A percentile compares a stretch with the other conserved stretches of the same genome.
These are phyloP conservation scores for Penicillium paxilli DNA, from an alignment of 495 filamentous ascomycete genomes.

Conservation along the genomic window DNA sequence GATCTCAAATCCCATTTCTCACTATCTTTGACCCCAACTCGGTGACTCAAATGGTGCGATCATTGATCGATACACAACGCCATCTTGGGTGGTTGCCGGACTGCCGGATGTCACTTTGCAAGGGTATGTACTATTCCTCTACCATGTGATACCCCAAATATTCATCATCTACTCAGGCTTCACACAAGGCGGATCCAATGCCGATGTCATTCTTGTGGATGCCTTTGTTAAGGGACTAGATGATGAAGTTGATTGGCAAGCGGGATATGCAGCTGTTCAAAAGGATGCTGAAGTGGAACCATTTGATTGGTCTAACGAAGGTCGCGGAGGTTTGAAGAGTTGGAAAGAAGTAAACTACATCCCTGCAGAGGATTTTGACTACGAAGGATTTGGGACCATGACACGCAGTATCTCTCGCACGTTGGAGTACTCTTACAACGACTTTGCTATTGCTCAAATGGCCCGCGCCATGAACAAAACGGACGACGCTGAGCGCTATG, in stretches of 20 bases:
- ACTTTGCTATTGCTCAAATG: slow-evolving; percentile 61
- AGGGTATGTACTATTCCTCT: slow-evolving; percentile 44
- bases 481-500: slow-evolving; percentile 59
- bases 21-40: slow-evolving; percentile 64
- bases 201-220: slow-evolving; percentile 74
- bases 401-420: slow-evolving; percentile 68
- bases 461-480: slow-evolving; percentile 55
- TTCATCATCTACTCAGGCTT: slow-evolving; percentile 25
- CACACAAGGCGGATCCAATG: slow-evolving; percentile 74
- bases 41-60: slow-evolving; percentile 65
- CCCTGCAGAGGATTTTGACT: slow-evolving; percentile 69
- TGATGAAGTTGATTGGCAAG: slow-evolving; percentile 64
- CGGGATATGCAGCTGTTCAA: slow-evolving; percentile 66
- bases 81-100: slow-evolving; percentile 70
- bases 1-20: slow-evolving; percentile 63
- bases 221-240: slow-evolving; percentile 71
- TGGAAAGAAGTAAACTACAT: slow-evolving; percentile 69
- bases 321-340: slow-evolving; percentile 69
- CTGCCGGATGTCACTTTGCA: slow-evolving; percentile 68
- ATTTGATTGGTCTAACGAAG: slow-evolving; percentile 69
- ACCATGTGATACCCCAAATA: neutral
- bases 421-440: slow-evolving; percentile 71
- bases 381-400: slow-evolving; percentile 71
- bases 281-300: slow-evolving; percentile 69
- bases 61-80: slow-evolving; percentile 70